Evolutionary conservation across 2,329 filamentous ascomycete genomes (phyloP).

Genomic region (Penicillium sp.): DNA sequence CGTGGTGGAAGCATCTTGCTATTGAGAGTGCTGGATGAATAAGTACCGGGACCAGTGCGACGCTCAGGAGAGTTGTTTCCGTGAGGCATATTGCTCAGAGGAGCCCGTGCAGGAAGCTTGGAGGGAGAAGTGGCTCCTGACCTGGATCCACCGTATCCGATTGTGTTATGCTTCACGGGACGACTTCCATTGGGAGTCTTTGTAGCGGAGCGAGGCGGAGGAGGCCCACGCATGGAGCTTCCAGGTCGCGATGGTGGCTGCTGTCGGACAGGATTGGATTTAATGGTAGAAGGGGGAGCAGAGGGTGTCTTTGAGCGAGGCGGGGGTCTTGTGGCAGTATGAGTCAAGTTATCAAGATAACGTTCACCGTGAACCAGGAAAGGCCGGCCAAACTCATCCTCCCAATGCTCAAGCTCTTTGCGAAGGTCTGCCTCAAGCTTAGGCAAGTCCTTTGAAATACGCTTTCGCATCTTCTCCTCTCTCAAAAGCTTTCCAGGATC

Average conservation of each 20-base stretch:
- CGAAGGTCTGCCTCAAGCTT: conserved; percentile 84
- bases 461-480: conserved; percentile 98
- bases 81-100: conserved; percentile 48
- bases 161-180: conserved; percentile 43
- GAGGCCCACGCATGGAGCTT: conserved; percentile 40
- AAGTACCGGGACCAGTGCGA: conserved; percentile 45
- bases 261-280: conserved; percentile 24
- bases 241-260: conserved; percentile 33
- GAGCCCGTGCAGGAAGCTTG: conserved; percentile 50
- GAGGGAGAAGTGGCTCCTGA: conserved; percentile 46
- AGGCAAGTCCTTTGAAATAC: conserved; percentile 91
- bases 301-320: conserved; percentile 52
- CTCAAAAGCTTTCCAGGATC: conserved; percentile 91
- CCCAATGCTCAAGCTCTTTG: conserved; percentile 80
- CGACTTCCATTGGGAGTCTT: conserved; percentile 48
- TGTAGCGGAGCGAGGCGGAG: conserved; percentile 45
- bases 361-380: conserved; percentile 91
- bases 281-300: conserved; percentile 30
- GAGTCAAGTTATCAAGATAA: conserved; percentile 80
- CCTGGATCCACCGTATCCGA: conserved; percentile 24
- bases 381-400: conserved; percentile 89
- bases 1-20: conserved; percentile 52
- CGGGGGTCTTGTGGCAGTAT: conserved; percentile 66
- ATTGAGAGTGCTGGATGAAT: conserved; percentile 45
- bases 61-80: conserved; percentile 80